phyloP scores from a whole-genome alignment of 1,284 basidiomycete species.

The Xanthoconium separans region DNA sequence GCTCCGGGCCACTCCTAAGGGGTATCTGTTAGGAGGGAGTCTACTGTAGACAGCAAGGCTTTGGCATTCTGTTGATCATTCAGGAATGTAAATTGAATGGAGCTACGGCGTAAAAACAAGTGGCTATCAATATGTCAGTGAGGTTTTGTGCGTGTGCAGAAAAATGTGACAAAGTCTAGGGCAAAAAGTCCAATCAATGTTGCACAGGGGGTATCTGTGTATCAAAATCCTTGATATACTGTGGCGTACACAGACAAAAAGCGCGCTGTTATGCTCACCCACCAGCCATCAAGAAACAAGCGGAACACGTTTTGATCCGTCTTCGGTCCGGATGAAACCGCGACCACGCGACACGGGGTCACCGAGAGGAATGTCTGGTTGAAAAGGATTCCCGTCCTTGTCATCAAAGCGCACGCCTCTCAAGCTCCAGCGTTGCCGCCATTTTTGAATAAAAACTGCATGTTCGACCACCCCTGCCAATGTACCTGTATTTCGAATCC shows the following conservation, averaged over 20 bases:
- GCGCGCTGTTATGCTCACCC: not conserved
- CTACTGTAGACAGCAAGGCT: too few relatives aligned
- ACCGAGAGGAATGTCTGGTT: constrained; percentile 11
- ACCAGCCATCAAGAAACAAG: not conserved
- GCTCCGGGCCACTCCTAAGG: too few relatives aligned
- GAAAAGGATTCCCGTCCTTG: constrained; percentile 36
- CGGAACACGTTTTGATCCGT: not conserved
- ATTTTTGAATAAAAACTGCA: constrained; percentile 32
- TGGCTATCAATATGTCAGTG: not conserved
- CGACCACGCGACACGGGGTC: not conserved
- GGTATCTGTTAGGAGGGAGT: too few relatives aligned
- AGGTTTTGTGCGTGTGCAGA: not conserved
- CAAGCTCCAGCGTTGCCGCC: constrained; percentile 38
- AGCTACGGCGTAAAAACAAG: not conserved
- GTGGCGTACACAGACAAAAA: not conserved
- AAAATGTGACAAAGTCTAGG: not conserved
- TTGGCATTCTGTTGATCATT: too few relatives aligned
- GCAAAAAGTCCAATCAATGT: not conserved
- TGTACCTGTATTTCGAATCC: constrained; percentile 40
- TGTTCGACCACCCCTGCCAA: constrained; percentile 36
- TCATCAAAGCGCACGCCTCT: constrained; percentile 39
- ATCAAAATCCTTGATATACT: not conserved
- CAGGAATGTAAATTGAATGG: not conserved
- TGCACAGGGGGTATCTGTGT: not conserved
- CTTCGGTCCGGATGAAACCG: not conserved